These are phyloP conservation scores for Ascochyta clinopodiicola DNA, from an alignment of 2,329 filamentous ascomycete species.

Conservation along the genomic window DNA sequence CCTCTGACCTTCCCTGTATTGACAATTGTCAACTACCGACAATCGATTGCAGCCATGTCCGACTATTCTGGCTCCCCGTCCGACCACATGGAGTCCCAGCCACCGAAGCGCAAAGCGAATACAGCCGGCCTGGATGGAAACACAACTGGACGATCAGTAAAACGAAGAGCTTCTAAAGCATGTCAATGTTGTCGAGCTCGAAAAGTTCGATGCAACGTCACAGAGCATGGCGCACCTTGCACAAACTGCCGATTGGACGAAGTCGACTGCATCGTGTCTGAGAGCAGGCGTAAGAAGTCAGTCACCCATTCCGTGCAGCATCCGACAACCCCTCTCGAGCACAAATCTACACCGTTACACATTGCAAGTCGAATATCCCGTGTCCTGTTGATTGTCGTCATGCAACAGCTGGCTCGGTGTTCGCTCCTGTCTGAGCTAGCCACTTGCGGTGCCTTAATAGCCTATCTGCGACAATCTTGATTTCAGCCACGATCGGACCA, in stretches of 20 bases:
- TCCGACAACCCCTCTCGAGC: slow-evolving; percentile 30
- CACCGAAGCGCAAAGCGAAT: slow-evolving; percentile 65
- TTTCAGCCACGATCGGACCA: slow-evolving; percentile 15
- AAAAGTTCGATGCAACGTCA: slow-evolving; percentile 93
- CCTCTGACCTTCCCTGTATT: slow-evolving; percentile 23
- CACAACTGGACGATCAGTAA: slow-evolving; percentile 64
- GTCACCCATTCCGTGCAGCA: slow-evolving; percentile 48
- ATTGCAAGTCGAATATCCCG: background rate
- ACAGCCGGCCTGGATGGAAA: slow-evolving; percentile 61
- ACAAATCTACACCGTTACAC: slow-evolving; percentile 3
- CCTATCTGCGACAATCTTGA: slow-evolving; percentile 9
- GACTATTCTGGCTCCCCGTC: slow-evolving; percentile 47
- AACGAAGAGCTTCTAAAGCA: slow-evolving; percentile 87
- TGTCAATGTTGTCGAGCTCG: slow-evolving; percentile 87
- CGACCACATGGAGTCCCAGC: slow-evolving; percentile 39
- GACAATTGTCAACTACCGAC: slow-evolving; percentile 19
- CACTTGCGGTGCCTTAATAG: slow-evolving; percentile 22
- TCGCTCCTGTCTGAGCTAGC: slow-evolving; percentile 28
- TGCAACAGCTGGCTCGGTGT: slow-evolving; percentile 21
- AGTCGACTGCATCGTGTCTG: slow-evolving; percentile 70
- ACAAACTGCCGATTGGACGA: slow-evolving; percentile 85
- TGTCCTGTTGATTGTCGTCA: slow-evolving; percentile 30
- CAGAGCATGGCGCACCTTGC: slow-evolving; percentile 82
- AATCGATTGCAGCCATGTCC: slow-evolving; percentile 41
- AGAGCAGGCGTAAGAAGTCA: slow-evolving; percentile 87